These are phyloP conservation scores for Russula ochroleuca DNA, from an alignment of 768 basidiomycete genomes.

Conservation along the genomic window DNA sequence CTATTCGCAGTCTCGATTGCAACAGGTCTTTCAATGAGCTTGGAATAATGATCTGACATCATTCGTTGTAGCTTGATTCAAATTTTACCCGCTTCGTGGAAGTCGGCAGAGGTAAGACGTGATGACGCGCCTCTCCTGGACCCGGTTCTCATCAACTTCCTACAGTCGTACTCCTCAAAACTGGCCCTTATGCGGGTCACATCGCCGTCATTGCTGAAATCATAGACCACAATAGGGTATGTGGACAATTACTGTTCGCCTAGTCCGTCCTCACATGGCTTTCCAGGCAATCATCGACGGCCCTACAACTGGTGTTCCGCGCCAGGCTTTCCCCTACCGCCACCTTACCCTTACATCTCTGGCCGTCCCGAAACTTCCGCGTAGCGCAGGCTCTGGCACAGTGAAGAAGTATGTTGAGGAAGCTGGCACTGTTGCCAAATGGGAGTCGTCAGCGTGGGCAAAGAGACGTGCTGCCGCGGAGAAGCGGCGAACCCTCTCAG, in stretches of 20 bases:
- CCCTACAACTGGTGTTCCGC: constrained; percentile 84
- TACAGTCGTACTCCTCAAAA: constrained; percentile 86
- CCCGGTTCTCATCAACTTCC: neutral
- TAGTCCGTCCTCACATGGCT: neutral
- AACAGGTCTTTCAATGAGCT: neutral
- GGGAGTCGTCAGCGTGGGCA: constrained; percentile 86
- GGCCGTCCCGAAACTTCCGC: constrained; percentile 77
- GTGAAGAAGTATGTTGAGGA: constrained; percentile 87
- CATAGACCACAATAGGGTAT: constrained; percentile 97
- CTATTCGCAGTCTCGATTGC: neutral
- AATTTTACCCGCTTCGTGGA: constrained; percentile 97
- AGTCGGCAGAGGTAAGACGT: constrained; percentile 84
- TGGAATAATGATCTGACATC: neutral
- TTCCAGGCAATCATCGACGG: constrained; percentile 91
- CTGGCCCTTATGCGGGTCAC: constrained; percentile 79
- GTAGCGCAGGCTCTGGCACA: constrained; percentile 74
- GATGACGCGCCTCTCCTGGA: neutral
- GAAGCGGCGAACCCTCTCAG: constrained; percentile 71
- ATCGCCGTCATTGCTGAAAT: constrained; percentile 96
- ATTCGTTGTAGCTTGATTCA: constrained; percentile 40
- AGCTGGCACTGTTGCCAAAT: constrained; percentile 78
- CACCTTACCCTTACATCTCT: constrained; percentile 89
- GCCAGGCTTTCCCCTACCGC: constrained; percentile 88
- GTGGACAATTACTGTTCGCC: constrained; percentile 30
- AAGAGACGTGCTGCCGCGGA: constrained; percentile 74